Evolutionary conservation across 441 rosid genomes (phyloP).

Genomic region (Mallotus japonicus): DNA sequence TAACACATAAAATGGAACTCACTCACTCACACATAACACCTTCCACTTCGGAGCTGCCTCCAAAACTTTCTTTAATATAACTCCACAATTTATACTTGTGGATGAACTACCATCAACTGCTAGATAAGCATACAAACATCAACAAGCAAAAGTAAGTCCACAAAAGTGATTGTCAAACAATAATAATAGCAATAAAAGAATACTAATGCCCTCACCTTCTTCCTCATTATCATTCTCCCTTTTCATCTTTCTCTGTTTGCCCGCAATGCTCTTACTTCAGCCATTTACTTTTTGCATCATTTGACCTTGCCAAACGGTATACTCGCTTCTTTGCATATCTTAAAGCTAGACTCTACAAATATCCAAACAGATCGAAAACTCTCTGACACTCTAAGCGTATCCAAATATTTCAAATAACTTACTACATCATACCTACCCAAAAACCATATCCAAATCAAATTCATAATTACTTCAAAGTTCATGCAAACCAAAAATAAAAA

Average conservation of each 20-base stretch:
- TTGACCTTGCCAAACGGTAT: constrained; percentile 56
- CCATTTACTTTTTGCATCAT: constrained; percentile 43
- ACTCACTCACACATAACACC: constrained; percentile 97
- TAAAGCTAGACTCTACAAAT: constrained; percentile 97
- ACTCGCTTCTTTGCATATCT: constrained; percentile 96
- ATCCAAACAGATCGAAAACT: constrained; percentile 98
- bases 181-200: background rate
- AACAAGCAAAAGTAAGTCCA: background rate
- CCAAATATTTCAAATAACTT: constrained; percentile 93
- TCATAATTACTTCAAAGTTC: background rate
- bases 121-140: constrained; percentile 18
- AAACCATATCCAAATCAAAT: constrained; percentile 19
- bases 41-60: constrained; percentile 99
- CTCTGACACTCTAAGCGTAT: constrained; percentile 91
- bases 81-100: constrained; percentile 33
- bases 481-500: background rate
- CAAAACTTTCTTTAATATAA: constrained; percentile 65
- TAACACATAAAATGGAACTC: constrained; percentile 47
- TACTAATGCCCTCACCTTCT: constrained; percentile 32
- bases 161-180: constrained; percentile 12
- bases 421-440: constrained; percentile 92
- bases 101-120: constrained; percentile 51
- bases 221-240: constrained; percentile 29
- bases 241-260: constrained; percentile 64
- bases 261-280: constrained; percentile 36